Evolutionary conservation across 2,329 filamentous ascomycete genomes (phyloP).

Genomic region (Lachnellula willkommii): DNA sequence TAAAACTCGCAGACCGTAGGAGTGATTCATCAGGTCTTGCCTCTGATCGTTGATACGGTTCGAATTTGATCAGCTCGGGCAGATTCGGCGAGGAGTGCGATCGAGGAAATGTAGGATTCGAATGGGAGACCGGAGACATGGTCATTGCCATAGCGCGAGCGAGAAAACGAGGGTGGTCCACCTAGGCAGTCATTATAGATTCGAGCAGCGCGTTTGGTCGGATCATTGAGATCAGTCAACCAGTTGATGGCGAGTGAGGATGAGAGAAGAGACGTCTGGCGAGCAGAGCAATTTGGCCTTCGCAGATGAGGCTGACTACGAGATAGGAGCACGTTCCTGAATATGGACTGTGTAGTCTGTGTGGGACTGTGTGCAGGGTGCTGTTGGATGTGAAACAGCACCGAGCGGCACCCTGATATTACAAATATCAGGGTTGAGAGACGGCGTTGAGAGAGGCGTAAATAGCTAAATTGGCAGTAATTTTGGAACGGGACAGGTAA

Average conservation of each 20-base stretch:
- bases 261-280: not conserved
- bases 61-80: constrained; percentile 24
- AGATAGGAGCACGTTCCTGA: not conserved
- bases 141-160: constrained; percentile 28
- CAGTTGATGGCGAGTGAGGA: not conserved
- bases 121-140: constrained; percentile 27
- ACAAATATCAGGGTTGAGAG: not conserved
- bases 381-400: not conserved
- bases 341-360: not conserved
- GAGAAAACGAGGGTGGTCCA: constrained; percentile 9
- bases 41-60: constrained; percentile 20
- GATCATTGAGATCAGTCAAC: not conserved
- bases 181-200: constrained; percentile 21
- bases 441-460: not conserved
- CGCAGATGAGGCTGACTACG: not conserved
- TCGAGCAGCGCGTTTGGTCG: not conserved
- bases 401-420: not conserved
- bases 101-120: constrained; percentile 26
- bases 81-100: constrained; percentile 32
- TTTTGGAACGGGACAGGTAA: too few relatives aligned
- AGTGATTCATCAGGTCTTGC: constrained; percentile 30
- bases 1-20: constrained; percentile 54
- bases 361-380: not conserved
- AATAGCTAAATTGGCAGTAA: not conserved
- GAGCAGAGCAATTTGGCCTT: not conserved